Base-by-base conservation (phyloP, 148 eudicot species). In the Pouteria glomerata region DNA sequence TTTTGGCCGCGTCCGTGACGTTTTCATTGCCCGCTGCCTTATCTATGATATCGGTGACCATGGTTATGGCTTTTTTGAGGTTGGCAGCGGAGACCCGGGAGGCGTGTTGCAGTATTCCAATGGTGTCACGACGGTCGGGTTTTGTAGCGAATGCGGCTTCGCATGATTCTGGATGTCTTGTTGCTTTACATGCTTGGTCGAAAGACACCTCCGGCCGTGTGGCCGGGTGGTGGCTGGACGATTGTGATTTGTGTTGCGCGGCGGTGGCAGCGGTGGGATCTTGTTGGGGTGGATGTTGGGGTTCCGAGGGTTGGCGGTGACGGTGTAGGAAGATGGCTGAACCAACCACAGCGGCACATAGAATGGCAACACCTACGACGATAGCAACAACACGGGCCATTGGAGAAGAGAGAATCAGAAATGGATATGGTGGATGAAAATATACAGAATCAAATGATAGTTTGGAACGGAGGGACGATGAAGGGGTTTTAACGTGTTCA, bases 171-270 rank as follows among this genome's bases (percentile, higher is more conserved):
- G 93, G 88, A 74, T 67, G 82, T 6, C 74, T 85, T 8, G 98
- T 86, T 52, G 91, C 87, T n/a, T 80, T 83, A 75, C 98, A 93
- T 8, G 88, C 85, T 74, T 73, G 72, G 13, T 65, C 78, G 74
- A 90, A 57, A 4, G 50, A 53, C 2, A n/a, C 26, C 1, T n/a
- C n/a, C n/a, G n/a, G n/a, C n/a, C n/a, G n/a, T n/a, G n/a, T n/a
- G n/a, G 37, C 16, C 13, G 30, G 34, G 18, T 31, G 73, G n/a
- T 57, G 30, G 7, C 44, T 27, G 72, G 37, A 2, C 2, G 39
- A 18, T 51, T n/a, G 23, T 0, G 50, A 41, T 3, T 8, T 16
- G 34, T n/a, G n/a, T n/a, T n/a, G n/a, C n/a, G n/a, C n/a, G n/a
- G n/a, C n/a, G n/a, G n/a, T n/a, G n/a, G n/a, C n/a, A n/a, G n/a